A percentile compares a stretch with the other conserved stretches of the same genome.
Conservation (phyloP, 495 filamentous ascomycete genomes). For the Xeromyces bisporus region DNA sequence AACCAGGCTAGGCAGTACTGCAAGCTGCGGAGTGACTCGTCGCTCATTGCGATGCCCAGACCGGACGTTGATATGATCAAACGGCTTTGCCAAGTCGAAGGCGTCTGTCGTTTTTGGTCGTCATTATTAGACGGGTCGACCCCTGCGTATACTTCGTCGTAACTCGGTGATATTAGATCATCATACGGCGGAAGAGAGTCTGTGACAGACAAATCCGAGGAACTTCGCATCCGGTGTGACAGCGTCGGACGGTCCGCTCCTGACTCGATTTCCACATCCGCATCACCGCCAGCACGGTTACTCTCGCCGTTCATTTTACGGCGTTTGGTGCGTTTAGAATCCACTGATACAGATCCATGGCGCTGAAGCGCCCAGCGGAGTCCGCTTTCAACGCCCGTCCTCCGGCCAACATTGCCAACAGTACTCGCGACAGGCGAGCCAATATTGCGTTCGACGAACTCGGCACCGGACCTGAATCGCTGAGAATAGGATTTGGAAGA, state of each 20-base stretch:
- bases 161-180: conserved; percentile 52
- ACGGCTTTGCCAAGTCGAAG: conserved; percentile 52
- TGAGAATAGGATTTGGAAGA: conserved; percentile 76
- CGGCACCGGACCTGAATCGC: conserved; percentile 63
- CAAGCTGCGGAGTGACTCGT: conserved; percentile 59
- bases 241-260: conserved; percentile 3
- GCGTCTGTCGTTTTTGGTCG: conserved; percentile 11
- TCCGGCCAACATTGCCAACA: conserved; percentile 60
- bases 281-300: conserved; percentile 5
- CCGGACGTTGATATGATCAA: conserved; percentile 73
- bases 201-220: conserved; percentile 33
- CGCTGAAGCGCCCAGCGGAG: conserved; percentile 57
- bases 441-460: conserved; percentile 72
- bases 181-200: conserved; percentile 71
- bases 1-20: conserved; percentile 63
- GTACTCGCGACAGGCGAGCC: conserved; percentile 65
- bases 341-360: conserved; percentile 16
- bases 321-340: conserved; percentile 41
- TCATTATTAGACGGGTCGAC: background rate
- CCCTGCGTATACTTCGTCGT: conserved; percentile 31
- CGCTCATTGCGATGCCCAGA: conserved; percentile 71
- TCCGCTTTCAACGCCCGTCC: conserved; percentile 69
- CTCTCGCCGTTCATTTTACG: conserved; percentile 36
- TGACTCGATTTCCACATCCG: conserved; percentile 27
- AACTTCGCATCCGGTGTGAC: conserved; percentile 14